Evolutionary conservation across 306 rosid genomes (phyloP).

Genomic region (Lathyrus oleraceus): DNA sequence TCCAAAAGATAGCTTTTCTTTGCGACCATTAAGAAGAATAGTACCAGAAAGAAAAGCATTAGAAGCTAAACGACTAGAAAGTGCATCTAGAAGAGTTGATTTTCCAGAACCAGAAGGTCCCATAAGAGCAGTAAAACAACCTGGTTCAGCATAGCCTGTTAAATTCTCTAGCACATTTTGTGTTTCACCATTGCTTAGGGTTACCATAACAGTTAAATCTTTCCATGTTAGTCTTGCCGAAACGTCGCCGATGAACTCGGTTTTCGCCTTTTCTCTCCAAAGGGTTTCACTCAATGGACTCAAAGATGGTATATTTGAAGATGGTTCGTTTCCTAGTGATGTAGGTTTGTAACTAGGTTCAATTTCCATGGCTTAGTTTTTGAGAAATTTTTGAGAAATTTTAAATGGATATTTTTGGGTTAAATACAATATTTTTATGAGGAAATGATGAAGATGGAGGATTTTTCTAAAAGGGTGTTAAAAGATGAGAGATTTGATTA

Average conservation of each 20-base stretch:
- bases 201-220: constrained; percentile 92
- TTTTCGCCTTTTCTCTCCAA: constrained; percentile 76
- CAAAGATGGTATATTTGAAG: constrained; percentile 39
- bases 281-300: constrained; percentile 93
- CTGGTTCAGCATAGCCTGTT: constrained; percentile 95
- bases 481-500: neutral
- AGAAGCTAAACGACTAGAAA: constrained; percentile 91
- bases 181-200: constrained; percentile 71
- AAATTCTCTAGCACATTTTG: constrained; percentile 85
- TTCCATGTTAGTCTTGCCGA: constrained; percentile 96
- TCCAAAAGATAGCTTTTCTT: constrained; percentile 90
- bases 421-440: neutral
- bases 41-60: constrained; percentile 88
- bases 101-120: constrained; percentile 99
- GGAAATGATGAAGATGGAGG: neutral
- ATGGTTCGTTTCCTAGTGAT: constrained; percentile 46
- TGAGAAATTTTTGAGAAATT: neutral
- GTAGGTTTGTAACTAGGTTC: constrained; percentile 51
- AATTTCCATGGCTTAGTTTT: constrained; percentile 55
- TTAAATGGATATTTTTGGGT: neutral
- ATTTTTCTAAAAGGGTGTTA: neutral
- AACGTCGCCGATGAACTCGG: constrained; percentile 73
- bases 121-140: constrained; percentile 88
- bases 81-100: constrained; percentile 91
- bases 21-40: constrained; percentile 87